Base-by-base conservation (phyloP, 2,329 filamentous ascomycete species). In the Cryphonectria naterciae region DNA sequence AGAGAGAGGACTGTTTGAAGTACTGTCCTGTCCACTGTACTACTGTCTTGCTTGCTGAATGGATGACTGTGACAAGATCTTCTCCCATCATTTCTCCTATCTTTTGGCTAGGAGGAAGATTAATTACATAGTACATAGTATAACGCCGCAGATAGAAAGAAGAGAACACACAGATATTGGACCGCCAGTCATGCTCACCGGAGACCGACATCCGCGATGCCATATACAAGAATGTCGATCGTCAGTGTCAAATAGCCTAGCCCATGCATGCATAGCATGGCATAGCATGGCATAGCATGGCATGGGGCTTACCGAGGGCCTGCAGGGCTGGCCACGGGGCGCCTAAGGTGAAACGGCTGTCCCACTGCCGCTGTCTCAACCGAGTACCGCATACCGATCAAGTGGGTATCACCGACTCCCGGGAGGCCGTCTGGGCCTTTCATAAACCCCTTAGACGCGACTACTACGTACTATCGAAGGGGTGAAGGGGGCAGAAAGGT, bases 391-490 rank as follows among this genome's bases (percentile, higher is more conserved):
- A 32, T 35, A 49, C 71, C 71, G 71, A 37, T 63, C 39, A 35
- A 60, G 68, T 68, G 71, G 71, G 66, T 39, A 66, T 46, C 0
- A 28, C 71, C 71, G 71, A 72, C 52, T 68, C 46, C 71, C 71
- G 70, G 58, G 43, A 58, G 64, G 65, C 68, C 68, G 68, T 43
- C 15, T 25, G 49, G 37, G 5, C 46, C 46, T 49, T 49, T 49
- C 46, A 49, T 49, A 8, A 22, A 8, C 43, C 46, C 46, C 46
- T 49, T 49, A 49, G 19, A 49, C 46, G 22, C 46, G 19, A 8
- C 19, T 7, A 10, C 43, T 49, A 49, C 43, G 46, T 49, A 49
- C 46, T 49, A 49, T 49, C 46, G 46, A 49, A 22, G 17, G 22
- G 43, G 43, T 22, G 43, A 46, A 6, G 17, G 46, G 19, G 46